phyloP scores from a whole-genome alignment of 2,329 filamentous ascomycete species.

The Dendryphion nanum region DNA sequence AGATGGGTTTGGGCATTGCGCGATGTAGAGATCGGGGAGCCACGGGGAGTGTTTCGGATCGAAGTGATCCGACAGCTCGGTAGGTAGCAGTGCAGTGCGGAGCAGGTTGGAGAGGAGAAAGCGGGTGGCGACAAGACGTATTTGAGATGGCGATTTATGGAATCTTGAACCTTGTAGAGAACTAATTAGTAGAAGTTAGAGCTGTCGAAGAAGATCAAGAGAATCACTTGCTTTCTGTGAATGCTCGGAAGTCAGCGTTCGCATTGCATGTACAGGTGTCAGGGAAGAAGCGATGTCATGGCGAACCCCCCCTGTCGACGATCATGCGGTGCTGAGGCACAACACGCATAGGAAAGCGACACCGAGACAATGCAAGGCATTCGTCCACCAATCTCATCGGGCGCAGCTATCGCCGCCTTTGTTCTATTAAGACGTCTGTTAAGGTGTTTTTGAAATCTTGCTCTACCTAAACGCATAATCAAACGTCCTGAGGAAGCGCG shows the following conservation, averaged over 20 bases:
- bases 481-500: slow-evolving; percentile 1
- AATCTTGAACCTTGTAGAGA: neutral
- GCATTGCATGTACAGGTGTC: no score
- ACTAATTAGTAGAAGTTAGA: neutral
- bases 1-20: slow-evolving; percentile 16
- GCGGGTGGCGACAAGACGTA: neutral
- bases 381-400: slow-evolving; percentile 10
- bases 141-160: neutral
- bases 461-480: slow-evolving; percentile 2
- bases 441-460: neutral
- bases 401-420: neutral
- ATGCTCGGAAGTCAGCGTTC: no score
- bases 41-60: slow-evolving; percentile 24
- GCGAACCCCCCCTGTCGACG: slow-evolving; percentile 12
- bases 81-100: neutral
- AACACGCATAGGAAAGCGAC: slow-evolving; percentile 9
- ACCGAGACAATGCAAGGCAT: neutral
- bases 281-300: neutral
- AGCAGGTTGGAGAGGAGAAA: neutral
- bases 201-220: neutral
- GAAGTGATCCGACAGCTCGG: slow-evolving; percentile 7
- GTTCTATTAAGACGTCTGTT: neutral
- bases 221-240: neutral
- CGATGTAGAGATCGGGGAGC: slow-evolving; percentile 16
- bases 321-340: slow-evolving; percentile 20